Evolutionary conservation across 306 rosid species (phyloP), one percentile per base, ranked within the genome.

Genomic region (Prosopis cineraria): DNA sequence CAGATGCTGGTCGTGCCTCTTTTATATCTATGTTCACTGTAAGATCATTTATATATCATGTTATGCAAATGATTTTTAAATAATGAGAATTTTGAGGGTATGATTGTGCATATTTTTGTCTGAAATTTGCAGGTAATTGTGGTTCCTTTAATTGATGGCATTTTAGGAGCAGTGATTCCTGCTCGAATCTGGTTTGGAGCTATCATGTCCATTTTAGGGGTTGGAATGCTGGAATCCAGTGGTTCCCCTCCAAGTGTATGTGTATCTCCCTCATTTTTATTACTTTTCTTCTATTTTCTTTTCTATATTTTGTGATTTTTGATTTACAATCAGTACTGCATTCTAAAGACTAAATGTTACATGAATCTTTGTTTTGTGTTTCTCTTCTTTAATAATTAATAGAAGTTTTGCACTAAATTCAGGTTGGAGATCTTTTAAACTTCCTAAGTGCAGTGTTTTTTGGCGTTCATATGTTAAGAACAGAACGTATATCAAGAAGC

Each of bases 131-230:
- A 89, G 97, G 93, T 91, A 40, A 81, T 92, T 81, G 87, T 92
- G 82, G 97, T 92, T 85, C 97, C 97, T 24, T 79, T 90, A 71
- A 90, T 90, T 83, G 97, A 92, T 85, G 95, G 97, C 31, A 27
- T 92, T 83, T 77, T 88, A 65, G 95, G 97, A 80, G 89, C 90
- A 8, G 75, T 79, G 14, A 76, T 88, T 79, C 95, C 97, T 20
- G 74, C 90, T 40, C 85, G 83, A 68, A 90, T 89, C 79, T 92
- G 97, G 97, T 90, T 88, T 73, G 97, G 93, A 76, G 90, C 91
- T 75, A 69, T 92, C 6, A 74, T 92, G 84, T 84, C 90, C 14
- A 60, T 92, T 48, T 10, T 88, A 40, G 91, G 97, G 73, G 97
- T 92, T 60, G 93, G 89, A 64, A 47, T 92, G 91, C 89, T 92